Evolutionary conservation across 805 yeast genomes (phyloP).

Genomic region (Kazachstania bromeliacearum): DNA sequence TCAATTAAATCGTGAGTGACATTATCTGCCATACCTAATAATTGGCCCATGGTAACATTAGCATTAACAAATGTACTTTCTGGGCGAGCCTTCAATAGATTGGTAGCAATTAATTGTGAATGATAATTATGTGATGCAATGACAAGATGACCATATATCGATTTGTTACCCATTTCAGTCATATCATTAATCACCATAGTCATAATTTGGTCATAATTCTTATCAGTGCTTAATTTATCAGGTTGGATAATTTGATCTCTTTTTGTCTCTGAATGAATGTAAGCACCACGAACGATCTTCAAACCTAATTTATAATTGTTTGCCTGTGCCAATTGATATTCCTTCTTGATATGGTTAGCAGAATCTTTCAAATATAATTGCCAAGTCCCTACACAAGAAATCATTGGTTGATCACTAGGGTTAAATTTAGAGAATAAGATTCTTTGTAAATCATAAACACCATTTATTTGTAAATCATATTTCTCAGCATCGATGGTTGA

Average conservation of each 20-base stretch:
- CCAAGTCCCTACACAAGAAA: slow-evolving; percentile 79
- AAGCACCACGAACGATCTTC: slow-evolving; percentile 92
- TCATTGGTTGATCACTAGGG: slow-evolving; percentile 40
- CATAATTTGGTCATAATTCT: slow-evolving; percentile 63
- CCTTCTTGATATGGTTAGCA: slow-evolving; percentile 47
- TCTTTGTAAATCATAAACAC: slow-evolving; percentile 86
- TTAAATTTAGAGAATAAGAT: slow-evolving; percentile 67
- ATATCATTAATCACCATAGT: slow-evolving; percentile 51
- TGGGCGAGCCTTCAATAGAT: slow-evolving; percentile 32
- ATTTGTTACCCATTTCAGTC: slow-evolving; percentile 34
- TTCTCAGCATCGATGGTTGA: slow-evolving; percentile 89
- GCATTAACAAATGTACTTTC: slow-evolving; percentile 44
- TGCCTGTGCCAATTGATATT: slow-evolving; percentile 52
- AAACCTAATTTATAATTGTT: slow-evolving; percentile 66
- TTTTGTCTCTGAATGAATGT: slow-evolving; percentile 78
- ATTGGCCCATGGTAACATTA: slow-evolving; percentile 79
- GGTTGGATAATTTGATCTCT: slow-evolving; percentile 59
- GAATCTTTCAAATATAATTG: slow-evolving; percentile 85
- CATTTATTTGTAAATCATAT: slow-evolving; percentile 67
- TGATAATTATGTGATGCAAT: slow-evolving; percentile 85
- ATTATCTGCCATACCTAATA: slow-evolving; percentile 92
- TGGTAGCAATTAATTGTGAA: slow-evolving; percentile 66
- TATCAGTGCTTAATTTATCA: slow-evolving; percentile 74
- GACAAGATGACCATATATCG: slow-evolving; percentile 64
- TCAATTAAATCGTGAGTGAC: slow-evolving; percentile 66